A percentile compares a stretch with the other conserved stretches of the same genome.
Evolutionary conservation across 228 moss, liverwort and hornwort genomes (phyloP).

Genomic region (Sphagnum fallax): DNA sequence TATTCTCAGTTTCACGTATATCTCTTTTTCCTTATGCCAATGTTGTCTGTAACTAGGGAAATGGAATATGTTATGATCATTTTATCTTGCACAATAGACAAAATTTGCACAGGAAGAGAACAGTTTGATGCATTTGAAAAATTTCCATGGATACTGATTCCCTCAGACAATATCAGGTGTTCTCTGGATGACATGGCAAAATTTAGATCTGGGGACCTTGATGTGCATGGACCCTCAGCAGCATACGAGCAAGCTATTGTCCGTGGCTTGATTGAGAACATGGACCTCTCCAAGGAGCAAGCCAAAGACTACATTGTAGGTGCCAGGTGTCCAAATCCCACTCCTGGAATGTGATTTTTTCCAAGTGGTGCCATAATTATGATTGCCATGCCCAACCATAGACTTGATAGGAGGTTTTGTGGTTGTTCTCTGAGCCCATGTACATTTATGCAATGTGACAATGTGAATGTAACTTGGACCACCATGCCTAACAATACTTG

Average conservation of each 20-base stretch:
- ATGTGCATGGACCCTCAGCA: conserved; percentile 26
- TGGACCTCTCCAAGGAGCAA: conserved; percentile 31
- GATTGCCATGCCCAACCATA: no score
- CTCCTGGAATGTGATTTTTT: no score
- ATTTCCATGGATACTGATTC: neutral
- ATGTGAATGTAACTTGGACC: no score
- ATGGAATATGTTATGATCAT: neutral
- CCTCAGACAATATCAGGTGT: conserved; percentile 30
- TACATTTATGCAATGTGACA: no score
- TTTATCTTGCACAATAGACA: neutral
- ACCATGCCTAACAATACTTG: no score
- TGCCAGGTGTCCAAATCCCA: no score
- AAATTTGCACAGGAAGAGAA: neutral
- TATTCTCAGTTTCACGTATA: conserved; percentile 79
- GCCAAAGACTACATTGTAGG: conserved; percentile 29
- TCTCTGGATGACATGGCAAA: conserved; percentile 39
- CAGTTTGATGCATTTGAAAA: neutral
- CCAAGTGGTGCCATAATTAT: no score
- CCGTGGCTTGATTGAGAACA: conserved; percentile 39
- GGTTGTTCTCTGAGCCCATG: no score
- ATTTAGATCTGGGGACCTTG: conserved; percentile 43
- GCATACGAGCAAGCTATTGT: conserved; percentile 37
- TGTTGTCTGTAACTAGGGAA: neutral
- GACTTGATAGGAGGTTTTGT: no score
- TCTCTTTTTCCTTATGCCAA: neutral